Conservation (phyloP, 2,329 filamentous ascomycete species). For the Alternaria arbusti region DNA sequence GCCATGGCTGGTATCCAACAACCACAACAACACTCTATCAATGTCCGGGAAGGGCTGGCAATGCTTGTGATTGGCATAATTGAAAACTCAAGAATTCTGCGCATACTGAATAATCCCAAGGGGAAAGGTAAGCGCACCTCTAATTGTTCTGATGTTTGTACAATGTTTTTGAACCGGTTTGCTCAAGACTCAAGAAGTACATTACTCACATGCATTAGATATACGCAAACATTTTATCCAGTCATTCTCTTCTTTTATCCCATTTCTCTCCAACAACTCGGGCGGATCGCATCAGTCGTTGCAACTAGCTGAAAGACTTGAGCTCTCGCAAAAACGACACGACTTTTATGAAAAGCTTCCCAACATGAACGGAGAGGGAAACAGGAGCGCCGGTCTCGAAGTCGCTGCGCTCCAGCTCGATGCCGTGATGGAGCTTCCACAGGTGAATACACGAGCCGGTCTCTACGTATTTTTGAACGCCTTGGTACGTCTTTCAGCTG, state of each 20-base stretch:
- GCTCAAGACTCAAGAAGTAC: background rate
- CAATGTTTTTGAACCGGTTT: background rate
- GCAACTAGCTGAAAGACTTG: slow-evolving; percentile 50
- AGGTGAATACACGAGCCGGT: slow-evolving; percentile 77
- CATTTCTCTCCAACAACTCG: slow-evolving; percentile 62
- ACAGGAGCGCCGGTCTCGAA: slow-evolving; percentile 48
- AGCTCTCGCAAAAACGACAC: slow-evolving; percentile 50
- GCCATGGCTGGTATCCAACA: slow-evolving; percentile 51
- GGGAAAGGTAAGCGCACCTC: slow-evolving; percentile 58
- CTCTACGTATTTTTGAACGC: slow-evolving; percentile 87
- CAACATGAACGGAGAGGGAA: slow-evolving; percentile 51
- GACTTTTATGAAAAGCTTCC: slow-evolving; percentile 53
- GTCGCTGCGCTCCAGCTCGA: slow-evolving; percentile 60
- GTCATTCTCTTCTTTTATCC: slow-evolving; percentile 41
- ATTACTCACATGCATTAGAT: slow-evolving; percentile 25
- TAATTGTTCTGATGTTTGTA: background rate
- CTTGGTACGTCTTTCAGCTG: slow-evolving; percentile 61
- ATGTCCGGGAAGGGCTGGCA: slow-evolving; percentile 67
- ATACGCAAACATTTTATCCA: slow-evolving; percentile 41
- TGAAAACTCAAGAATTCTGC: slow-evolving; percentile 64
- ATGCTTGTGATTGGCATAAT: slow-evolving; percentile 67
- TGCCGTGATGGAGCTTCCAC: slow-evolving; percentile 68
- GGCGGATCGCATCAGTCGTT: slow-evolving; percentile 58
- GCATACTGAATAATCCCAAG: slow-evolving; percentile 59
- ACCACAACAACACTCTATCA: slow-evolving; percentile 65